Percentiles rank a stretch among this genome's conserved stretches.
These are phyloP conservation scores for Lactuca sativa DNA, from an alignment of 129 eudicot genomes.

Conservation along the genomic window DNA sequence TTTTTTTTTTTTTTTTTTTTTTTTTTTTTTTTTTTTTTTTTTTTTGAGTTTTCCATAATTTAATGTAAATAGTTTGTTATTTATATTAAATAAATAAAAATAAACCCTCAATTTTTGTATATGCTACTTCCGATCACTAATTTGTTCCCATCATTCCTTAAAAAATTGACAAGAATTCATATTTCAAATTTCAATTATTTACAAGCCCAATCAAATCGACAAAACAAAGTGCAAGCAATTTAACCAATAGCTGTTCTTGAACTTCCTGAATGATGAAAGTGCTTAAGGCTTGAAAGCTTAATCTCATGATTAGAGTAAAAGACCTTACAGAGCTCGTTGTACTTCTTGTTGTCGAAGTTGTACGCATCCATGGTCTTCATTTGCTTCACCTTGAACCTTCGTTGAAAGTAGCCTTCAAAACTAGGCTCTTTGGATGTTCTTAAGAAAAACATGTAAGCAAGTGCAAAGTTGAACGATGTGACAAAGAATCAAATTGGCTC, in stretches of 20 bases:
- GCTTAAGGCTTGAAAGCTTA: too few relatives aligned
- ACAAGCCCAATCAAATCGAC: not conserved
- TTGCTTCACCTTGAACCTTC: conserved; percentile 74
- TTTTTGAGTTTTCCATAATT: too few relatives aligned
- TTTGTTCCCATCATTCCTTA: not conserved
- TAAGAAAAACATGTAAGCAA: conserved; percentile 70
- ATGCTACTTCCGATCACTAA: not conserved
- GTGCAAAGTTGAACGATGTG: conserved; percentile 66
- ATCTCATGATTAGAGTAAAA: conserved; percentile 35
- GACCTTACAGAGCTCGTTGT: conserved; percentile 46
- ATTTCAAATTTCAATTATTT: not conserved
- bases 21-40: too few relatives aligned
- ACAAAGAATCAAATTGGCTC: conserved; percentile 90
- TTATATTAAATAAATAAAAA: too few relatives aligned
- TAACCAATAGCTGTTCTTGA: conserved; percentile 6
- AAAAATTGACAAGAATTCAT: not conserved
- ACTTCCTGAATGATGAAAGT: conserved; percentile 8
- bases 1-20: too few relatives aligned
- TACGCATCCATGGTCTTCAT: conserved; percentile 50
- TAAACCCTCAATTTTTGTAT: too few relatives aligned
- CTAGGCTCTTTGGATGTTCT: conserved; percentile 80
- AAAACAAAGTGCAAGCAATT: not conserved
- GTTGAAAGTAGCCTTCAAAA: conserved; percentile 65
- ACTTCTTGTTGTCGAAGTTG: conserved; percentile 54
- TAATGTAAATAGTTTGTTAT: too few relatives aligned